Evolutionary conservation across 2,329 filamentous ascomycete genomes (phyloP).

Genomic region (Neofusicoccum ribis): DNA sequence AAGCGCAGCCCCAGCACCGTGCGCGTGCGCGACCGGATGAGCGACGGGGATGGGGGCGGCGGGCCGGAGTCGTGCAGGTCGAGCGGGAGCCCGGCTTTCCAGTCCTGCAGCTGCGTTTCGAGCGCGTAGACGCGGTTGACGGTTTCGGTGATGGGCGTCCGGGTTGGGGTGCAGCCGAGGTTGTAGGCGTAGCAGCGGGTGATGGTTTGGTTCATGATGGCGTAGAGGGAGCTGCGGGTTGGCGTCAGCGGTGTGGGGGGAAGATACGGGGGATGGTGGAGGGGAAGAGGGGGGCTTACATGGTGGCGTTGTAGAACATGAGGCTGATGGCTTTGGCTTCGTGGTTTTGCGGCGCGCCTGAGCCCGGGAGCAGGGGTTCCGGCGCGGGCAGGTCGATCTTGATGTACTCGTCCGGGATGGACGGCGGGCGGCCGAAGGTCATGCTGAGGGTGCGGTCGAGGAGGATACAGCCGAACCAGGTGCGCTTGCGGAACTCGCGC

Average conservation of each 20-base stretch:
- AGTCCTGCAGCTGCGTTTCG: slow-evolving; percentile 42
- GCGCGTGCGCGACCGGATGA: slow-evolving; percentile 35
- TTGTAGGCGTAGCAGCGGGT: slow-evolving; percentile 35
- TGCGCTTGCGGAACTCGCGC: slow-evolving; percentile 49
- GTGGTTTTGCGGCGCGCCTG: slow-evolving; percentile 8
- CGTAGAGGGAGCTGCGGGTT: slow-evolving; percentile 32
- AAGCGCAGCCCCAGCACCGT: slow-evolving; percentile 48
- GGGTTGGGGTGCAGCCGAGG: slow-evolving; percentile 36
- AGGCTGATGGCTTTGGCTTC: slow-evolving; percentile 20
- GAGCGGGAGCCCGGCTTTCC: slow-evolving; percentile 38
- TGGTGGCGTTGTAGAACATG: slow-evolving; percentile 37
- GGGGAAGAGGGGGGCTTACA: slow-evolving; percentile 16
- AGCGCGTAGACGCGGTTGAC: slow-evolving; percentile 33
- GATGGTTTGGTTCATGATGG: slow-evolving; percentile 33
- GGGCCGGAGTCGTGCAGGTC: slow-evolving; percentile 22
- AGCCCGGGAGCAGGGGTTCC: slow-evolving; percentile 19
- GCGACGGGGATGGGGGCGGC: too few relatives aligned
- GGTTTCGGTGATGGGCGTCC: slow-evolving; percentile 29
- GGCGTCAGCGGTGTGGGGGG: too few relatives aligned
- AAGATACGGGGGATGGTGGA: too few relatives aligned
- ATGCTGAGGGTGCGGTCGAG: slow-evolving; percentile 54
- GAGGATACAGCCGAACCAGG: slow-evolving; percentile 53
- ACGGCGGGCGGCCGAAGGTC: slow-evolving; percentile 52
- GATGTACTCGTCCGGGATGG: slow-evolving; percentile 49
- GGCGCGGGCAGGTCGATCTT: slow-evolving; percentile 38